Conservation (phyloP, 2,329 filamentous ascomycete species). For the Arthroderma sp. region DNA sequence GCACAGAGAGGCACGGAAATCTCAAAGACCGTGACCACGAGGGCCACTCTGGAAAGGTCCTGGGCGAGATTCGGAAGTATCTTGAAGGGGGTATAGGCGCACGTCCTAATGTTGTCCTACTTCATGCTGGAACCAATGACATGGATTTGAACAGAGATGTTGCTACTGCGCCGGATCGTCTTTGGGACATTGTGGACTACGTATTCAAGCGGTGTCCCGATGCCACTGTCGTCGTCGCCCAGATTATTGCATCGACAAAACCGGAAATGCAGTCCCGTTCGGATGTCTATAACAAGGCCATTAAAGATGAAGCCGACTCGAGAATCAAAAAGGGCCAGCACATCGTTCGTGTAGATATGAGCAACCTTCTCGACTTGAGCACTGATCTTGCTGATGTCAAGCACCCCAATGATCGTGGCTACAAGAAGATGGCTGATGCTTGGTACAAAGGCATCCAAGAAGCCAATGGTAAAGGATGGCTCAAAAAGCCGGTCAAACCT, state of each 20-base stretch:
- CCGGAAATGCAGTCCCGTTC: too few relatives aligned
- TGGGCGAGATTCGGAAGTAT: too few relatives aligned
- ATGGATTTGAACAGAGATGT: background rate
- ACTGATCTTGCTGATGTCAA: conserved; percentile 1
- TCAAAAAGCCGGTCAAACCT: conserved; percentile 5
- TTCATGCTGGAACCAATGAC: conserved; percentile 4
- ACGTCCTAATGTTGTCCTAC: conserved; percentile 1
- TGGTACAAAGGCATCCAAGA: conserved; percentile 1
- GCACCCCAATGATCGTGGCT: conserved; percentile 1
- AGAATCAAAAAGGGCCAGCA: background rate
- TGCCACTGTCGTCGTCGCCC: background rate
- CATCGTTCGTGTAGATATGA: background rate
- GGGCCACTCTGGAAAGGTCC: too few relatives aligned
- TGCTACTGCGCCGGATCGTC: background rate
- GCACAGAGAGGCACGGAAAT: too few relatives aligned
- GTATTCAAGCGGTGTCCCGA: background rate
- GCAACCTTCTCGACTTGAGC: background rate
- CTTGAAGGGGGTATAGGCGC: too few relatives aligned
- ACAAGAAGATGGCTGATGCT: background rate
- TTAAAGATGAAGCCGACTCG: too few relatives aligned
- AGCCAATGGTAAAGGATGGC: background rate
- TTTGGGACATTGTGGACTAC: background rate
- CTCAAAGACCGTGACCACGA: too few relatives aligned
- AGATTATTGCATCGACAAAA: background rate
- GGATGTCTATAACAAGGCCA: too few relatives aligned